Base-by-base conservation (phyloP, 2,329 filamentous ascomycete species). In the Pyricularia grisea region DNA sequence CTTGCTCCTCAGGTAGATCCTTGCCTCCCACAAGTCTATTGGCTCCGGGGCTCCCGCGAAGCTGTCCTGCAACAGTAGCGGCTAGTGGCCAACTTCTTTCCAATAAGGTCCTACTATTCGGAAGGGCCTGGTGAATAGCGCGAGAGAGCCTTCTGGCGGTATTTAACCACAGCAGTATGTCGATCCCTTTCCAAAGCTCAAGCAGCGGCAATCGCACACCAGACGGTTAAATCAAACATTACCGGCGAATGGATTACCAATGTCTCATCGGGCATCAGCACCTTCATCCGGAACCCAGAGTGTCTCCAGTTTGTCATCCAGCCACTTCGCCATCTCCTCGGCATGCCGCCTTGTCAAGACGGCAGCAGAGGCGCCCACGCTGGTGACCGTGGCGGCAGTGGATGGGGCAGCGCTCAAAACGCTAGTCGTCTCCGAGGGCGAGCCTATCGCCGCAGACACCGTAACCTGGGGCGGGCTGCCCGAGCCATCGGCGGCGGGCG, bases 401-500 rank as follows among this genome's bases (percentile, higher is more conserved):
- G 80, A 79, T 1, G 77, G 82, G 10, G 81, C 81, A 0, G 78
- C 77, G 71, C 83, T 84, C 60, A 78, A 73, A 66, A 85, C 77
- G 73, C 82, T 85, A 58, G 81, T 83, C 6, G 78, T 81, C 68
- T 84, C 82, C 67, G 82, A 81, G 69, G 75, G 80, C 70, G 73
- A 81, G 67, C 73, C 79, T 4, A 77, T 70, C 60, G 31, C 66
- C 17, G 55, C 66, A 27, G 66, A 93, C 65, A 90, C 92, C 27
- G 94, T 98, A 31, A 85, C 91, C 65, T 91, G 94, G 75, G 92
- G 66, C 14, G 42, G 66, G 42, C 20, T 66, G 23, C 42, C 66
- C 17, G 23, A 27, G n/a, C 31, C n/a, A 42, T 66, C 65, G n/a
- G 31, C 31, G 14, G 65, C 65, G 3, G 31, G 30, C 10, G 17